Conservation (phyloP, 2,329 filamentous ascomycete species). For the Phialophora tarda region DNA sequence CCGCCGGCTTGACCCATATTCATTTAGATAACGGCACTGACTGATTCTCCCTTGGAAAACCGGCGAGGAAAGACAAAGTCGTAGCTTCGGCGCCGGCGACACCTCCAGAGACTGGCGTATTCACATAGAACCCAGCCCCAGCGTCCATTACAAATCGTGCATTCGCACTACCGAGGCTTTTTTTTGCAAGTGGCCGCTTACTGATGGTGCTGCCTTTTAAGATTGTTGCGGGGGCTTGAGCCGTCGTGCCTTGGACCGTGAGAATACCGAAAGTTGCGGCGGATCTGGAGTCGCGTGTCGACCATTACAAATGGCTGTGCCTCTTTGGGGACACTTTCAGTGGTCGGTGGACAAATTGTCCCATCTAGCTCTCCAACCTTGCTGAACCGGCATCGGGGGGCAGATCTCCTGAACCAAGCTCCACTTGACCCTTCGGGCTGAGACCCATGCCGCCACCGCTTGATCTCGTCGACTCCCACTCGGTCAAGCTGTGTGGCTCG, state of each 20-base stretch:
- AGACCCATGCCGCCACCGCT: slow-evolving; percentile 7
- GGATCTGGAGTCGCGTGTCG: neutral
- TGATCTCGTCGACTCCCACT: slow-evolving; percentile 5
- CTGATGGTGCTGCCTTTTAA: neutral
- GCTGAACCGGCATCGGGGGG: neutral
- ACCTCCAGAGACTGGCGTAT: no score
- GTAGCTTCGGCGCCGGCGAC: no score
- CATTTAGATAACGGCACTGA: no score
- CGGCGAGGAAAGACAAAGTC: no score
- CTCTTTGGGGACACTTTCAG: neutral
- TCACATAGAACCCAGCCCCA: no score
- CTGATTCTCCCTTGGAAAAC: no score
- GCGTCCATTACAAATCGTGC: neutral
- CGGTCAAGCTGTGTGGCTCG: neutral
- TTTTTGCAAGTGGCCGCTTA: neutral
- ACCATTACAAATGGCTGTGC: neutral
- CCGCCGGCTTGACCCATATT: no score
- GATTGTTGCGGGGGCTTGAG: neutral
- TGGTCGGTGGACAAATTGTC: neutral
- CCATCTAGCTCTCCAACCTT: neutral
- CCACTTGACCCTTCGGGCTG: neutral
- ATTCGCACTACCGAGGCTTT: neutral
- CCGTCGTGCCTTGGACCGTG: neutral
- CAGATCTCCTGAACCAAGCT: slow-evolving; percentile 1
- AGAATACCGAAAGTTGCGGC: neutral